Evolutionary conservation across 2,329 filamentous ascomycete genomes (phyloP).

Genomic region (Onygena corvina): DNA sequence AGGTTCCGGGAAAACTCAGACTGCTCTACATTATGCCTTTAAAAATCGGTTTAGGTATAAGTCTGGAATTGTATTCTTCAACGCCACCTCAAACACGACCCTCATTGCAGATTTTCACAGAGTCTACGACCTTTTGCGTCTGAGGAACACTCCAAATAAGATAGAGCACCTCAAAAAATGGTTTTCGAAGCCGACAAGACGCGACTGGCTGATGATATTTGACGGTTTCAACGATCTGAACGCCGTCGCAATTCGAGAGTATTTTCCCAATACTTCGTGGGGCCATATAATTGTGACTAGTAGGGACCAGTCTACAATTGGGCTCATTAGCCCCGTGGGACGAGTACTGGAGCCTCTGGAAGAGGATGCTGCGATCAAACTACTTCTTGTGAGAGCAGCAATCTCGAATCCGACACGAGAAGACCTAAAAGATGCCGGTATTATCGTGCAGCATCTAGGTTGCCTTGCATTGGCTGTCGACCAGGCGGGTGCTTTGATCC

Average conservation of each 20-base stretch:
- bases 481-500: slow-evolving; percentile 17
- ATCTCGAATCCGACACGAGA: slow-evolving; percentile 9
- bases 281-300: slow-evolving; percentile 13
- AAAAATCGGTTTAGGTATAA: slow-evolving; percentile 10
- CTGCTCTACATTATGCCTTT: slow-evolving; percentile 8
- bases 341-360: slow-evolving; percentile 8
- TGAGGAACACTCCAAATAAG: slow-evolving; percentile 1
- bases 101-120: slow-evolving; percentile 7
- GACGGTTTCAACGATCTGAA: slow-evolving; percentile 17
- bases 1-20: slow-evolving; percentile 11
- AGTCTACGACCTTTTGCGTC: slow-evolving; percentile 4
- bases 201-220: slow-evolving; percentile 18
- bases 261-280: slow-evolving; percentile 10
- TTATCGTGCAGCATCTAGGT: slow-evolving; percentile 11
- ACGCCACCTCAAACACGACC: slow-evolving; percentile 5
- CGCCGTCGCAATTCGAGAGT: slow-evolving; percentile 5
- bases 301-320: slow-evolving; percentile 7
- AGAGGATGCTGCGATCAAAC: slow-evolving; percentile 10
- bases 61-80: slow-evolving; percentile 7
- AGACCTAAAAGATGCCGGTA: slow-evolving; percentile 13
- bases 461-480: slow-evolving; percentile 14
- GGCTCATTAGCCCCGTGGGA: slow-evolving; percentile 8
- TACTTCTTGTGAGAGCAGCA: slow-evolving; percentile 12
- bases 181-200: slow-evolving; percentile 9
- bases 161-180: slow-evolving; percentile 9